Base-by-base conservation (phyloP, 495 filamentous ascomycete species). In the Aspergillus biplanus region DNA sequence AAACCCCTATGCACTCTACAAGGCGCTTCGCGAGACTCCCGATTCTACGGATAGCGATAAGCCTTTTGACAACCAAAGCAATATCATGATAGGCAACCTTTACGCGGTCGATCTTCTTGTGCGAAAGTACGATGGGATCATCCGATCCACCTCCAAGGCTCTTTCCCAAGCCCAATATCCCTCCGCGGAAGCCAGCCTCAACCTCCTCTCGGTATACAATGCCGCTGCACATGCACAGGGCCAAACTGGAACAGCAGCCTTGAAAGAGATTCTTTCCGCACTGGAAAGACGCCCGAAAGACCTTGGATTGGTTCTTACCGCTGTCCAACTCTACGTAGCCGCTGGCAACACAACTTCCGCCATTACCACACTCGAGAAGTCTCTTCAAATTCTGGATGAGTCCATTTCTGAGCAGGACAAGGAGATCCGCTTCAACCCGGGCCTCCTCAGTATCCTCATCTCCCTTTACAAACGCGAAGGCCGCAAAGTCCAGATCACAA, bases 1-100 rank as follows among this genome's bases (percentile, higher is more conserved):
- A 49, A 98, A 99, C 70, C 93, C 93, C 7, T 97, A 86, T 74
- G 73, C 91, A 46, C 82, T 89, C 12, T 89, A 93, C 68, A 85
- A 92, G 32, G 66, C 89, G 13, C 81, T 90, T 56, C 79, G 90
- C 57, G 80, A 81, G 3, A 77, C 83, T 13, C 84, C 85, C 3
- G 77, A 80, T 33, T 71, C 87, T 7, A 81, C 82, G 13, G 82
- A 86, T 12, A 88, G 84, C 39, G 91, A 94, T 67, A 83, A 84
- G 35, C 84, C 91, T 4, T 99, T 98, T 73, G 78, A 84, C 12
- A 92, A 87, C 70, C 95, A 99, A 71, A 72, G 84, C 35, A 84
- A 83, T 47, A 72, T 86, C n/a, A 69, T 97, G 39, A 72, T 77
- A 11, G 86, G 87, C 53, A 93, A 99, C 74, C 76, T 80, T 49